These are phyloP conservation scores for Trametes coccinea DNA, from an alignment of 768 basidiomycete genomes.

Conservation along the genomic window DNA sequence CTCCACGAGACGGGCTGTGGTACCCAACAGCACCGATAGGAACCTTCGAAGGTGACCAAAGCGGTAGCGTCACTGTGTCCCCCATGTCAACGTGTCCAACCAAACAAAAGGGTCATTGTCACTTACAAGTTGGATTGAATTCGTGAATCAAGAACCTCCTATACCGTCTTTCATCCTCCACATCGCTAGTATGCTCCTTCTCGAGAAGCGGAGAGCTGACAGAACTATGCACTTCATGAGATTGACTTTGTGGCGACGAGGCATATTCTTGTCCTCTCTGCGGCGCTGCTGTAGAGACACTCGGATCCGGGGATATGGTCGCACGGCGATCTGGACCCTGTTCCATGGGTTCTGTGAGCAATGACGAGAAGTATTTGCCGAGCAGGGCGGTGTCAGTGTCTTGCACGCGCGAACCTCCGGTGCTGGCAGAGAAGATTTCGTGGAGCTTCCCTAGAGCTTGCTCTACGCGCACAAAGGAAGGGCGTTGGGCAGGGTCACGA, in stretches of 20 bases:
- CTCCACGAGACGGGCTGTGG: slow-evolving; percentile 58
- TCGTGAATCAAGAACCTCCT: slow-evolving; percentile 64
- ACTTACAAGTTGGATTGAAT: slow-evolving; percentile 67
- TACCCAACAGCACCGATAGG: slow-evolving; percentile 76
- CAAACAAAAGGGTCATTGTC: too few species aligned
- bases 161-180: slow-evolving; percentile 66
- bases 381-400: too few species aligned
- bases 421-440: slow-evolving; percentile 20
- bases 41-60: slow-evolving; percentile 70
- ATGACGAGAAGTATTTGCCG: too few species aligned
- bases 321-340: too few species aligned
- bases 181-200: slow-evolving; percentile 20
- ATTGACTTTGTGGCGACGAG: too few species aligned
- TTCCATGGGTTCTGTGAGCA: too few species aligned
- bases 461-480: slow-evolving; percentile 52
- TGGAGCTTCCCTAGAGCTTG: slow-evolving; percentile 47
- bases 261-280: too few species aligned
- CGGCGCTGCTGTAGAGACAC: too few species aligned
- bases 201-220: too few species aligned
- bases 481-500: slow-evolving; percentile 49
- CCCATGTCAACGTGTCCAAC: neutral
- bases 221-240: too few species aligned
- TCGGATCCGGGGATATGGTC: too few species aligned
- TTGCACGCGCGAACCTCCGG: too few species aligned
- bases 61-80: slow-evolving; percentile 42